A percentile compares a stretch with the other conserved stretches of the same genome.
Evolutionary conservation across 1,284 basidiomycete genomes (phyloP).

Genomic region (Moniliophthora roreri): DNA sequence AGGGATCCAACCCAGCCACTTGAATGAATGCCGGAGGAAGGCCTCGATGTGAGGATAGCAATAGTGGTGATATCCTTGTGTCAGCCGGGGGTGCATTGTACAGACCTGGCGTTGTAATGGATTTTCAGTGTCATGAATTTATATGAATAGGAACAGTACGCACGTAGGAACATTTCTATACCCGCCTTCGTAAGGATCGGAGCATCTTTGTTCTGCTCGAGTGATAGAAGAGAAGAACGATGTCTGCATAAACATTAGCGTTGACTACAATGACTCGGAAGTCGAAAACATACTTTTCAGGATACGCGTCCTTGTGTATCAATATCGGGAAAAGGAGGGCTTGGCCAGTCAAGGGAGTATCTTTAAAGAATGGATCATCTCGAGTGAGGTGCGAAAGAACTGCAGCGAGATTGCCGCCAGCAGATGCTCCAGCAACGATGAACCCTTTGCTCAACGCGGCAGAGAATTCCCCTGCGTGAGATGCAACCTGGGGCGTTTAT

Average conservation of each 20-base stretch:
- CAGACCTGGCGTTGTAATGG: background rate
- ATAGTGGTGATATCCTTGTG: slow-evolving; percentile 12
- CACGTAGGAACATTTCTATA: background rate
- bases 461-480: slow-evolving; percentile 1
- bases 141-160: background rate
- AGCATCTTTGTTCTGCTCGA: slow-evolving; percentile 14
- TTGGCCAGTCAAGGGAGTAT: slow-evolving; percentile 13
- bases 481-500: background rate
- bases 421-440: slow-evolving; percentile 11
- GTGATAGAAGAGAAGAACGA: slow-evolving; percentile 8
- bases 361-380: slow-evolving; percentile 15
- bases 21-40: slow-evolving; percentile 15
- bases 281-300: slow-evolving; percentile 10
- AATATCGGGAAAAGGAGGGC: slow-evolving; percentile 10
- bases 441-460: slow-evolving; percentile 12
- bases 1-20: slow-evolving; percentile 13
- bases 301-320: slow-evolving; percentile 7
- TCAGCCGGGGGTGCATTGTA: slow-evolving; percentile 3
- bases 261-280: background rate
- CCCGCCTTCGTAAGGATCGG: background rate
- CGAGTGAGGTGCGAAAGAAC: slow-evolving; percentile 12
- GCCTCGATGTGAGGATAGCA: slow-evolving; percentile 1
- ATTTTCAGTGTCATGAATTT: too few species aligned
- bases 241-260: slow-evolving; percentile 7
- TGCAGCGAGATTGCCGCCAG: slow-evolving; percentile 11